These are phyloP conservation scores for Colletotrichum sp. DNA, from an alignment of 2,329 filamentous ascomycete genomes.

Conservation along the genomic window DNA sequence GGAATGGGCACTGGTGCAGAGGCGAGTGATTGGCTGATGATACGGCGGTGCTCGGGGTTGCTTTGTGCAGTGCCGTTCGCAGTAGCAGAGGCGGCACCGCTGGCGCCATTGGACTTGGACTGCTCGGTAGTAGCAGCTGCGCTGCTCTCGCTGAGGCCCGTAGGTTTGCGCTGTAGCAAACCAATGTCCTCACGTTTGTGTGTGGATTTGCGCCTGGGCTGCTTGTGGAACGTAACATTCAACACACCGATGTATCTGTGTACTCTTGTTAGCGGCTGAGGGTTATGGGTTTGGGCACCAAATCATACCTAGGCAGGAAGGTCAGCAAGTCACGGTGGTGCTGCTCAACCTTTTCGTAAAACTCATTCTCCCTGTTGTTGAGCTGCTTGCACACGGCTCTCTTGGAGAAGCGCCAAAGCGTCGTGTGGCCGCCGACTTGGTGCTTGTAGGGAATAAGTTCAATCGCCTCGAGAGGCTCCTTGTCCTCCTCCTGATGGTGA, in stretches of 20 bases:
- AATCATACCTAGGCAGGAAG: constrained; percentile 81
- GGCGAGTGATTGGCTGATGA: constrained; percentile 79
- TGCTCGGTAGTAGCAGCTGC: not conserved
- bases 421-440: constrained; percentile 96
- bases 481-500: constrained; percentile 53
- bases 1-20: constrained; percentile 71
- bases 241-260: constrained; percentile 94
- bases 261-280: not conserved
- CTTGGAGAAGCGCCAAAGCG: constrained; percentile 93
- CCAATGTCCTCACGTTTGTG: constrained; percentile 54
- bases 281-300: not conserved
- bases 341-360: constrained; percentile 94
- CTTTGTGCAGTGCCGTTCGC: not conserved
- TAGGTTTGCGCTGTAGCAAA: constrained; percentile 24
- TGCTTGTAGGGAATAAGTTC: constrained; percentile 97
- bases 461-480: constrained; percentile 82
- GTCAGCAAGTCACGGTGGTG: constrained; percentile 88
- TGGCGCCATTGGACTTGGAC: not conserved
- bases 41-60: constrained; percentile 38
- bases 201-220: constrained; percentile 68
- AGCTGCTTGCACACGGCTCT: constrained; percentile 97
- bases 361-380: constrained; percentile 97
- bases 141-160: not conserved
- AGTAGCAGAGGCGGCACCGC: not conserved
- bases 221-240: constrained; percentile 93